Evolutionary conservation across 257 asterid species (phyloP), one percentile per base, ranked within the genome.

Genomic region (Fraxinus quadrangulata): DNA sequence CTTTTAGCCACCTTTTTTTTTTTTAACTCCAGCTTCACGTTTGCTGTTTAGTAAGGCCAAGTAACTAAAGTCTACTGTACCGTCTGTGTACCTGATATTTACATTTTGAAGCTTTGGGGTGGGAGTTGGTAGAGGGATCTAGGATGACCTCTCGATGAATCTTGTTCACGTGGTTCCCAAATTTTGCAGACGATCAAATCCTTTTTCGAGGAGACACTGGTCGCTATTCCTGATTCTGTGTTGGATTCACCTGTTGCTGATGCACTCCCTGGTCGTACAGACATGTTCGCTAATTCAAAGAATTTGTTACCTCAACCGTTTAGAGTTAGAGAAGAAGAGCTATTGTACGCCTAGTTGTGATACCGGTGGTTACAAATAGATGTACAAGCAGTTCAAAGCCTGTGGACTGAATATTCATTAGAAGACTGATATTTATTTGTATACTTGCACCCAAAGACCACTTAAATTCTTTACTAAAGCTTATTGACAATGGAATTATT

Each of bases 121-220:
- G 54, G 54, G 13, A 61, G 13, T 23, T 61, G 67, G 31, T 23
- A 61, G 33, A 26, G 34, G 26, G 24, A 63, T 63, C 6, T 11
- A 14, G 54, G 54, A 13, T 45, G 54, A 2, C 9, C 16, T 19
- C 17, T 47, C 14, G 34, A n/a, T 28, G 74, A 17, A 72, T 67
- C 14, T 40, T 74, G 28, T 23, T 45, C 54, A 45, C 1, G 6
- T 45, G 54, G 54, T 45, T 45, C 6, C 6, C n/a, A 14, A 47
- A 47, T 47, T 47, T 80, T 84, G 88, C 88, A 94, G 98, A 92
- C 96, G 8, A 14, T 92, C n/a, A 86, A 88, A 76, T 79, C 92
- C 54, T 86, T 94, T 70, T 86, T 94, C 33, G 96, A 90, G 69
- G 95, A 94, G 87, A 85, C 96, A 2, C 80, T 94, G 72, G 92